These are phyloP conservation scores for Picochlorum costavermella DNA, from an alignment of 139 green algal species.

Conservation along the genomic window DNA sequence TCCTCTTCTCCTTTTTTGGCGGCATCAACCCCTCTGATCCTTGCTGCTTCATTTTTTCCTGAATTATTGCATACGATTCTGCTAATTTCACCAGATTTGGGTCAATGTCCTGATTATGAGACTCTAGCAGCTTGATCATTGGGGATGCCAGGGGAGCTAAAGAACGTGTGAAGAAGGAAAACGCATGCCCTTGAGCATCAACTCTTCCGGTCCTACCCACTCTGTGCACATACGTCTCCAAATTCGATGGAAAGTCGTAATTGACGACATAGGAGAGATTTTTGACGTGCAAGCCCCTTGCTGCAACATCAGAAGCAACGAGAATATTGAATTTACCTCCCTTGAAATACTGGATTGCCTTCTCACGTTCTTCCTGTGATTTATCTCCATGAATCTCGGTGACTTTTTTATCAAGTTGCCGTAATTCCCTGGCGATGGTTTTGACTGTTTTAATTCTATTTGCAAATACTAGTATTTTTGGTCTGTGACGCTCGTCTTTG, in stretches of 20 bases:
- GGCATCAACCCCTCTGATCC: background rate
- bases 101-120: conserved; percentile 45
- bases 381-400: conserved; percentile 70
- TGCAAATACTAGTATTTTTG: conserved; percentile 75
- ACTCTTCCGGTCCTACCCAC: conserved; percentile 86
- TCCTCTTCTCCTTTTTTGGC: conserved; percentile 4
- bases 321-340: conserved; percentile 63
- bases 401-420: conserved; percentile 23
- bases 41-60: conserved; percentile 25
- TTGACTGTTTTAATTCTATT: conserved; percentile 76
- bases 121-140: conserved; percentile 52
- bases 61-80: conserved; percentile 45
- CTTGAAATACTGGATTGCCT: conserved; percentile 58
- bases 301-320: conserved; percentile 79
- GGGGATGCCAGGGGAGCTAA: conserved; percentile 51
- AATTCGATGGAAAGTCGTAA: conserved; percentile 76
- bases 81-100: conserved; percentile 66
- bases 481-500: conserved; percentile 37
- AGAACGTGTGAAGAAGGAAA: conserved; percentile 76
- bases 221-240: conserved; percentile 88
- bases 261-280: conserved; percentile 76
- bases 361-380: conserved; percentile 60
- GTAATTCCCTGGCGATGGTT: conserved; percentile 32
- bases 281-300: conserved; percentile 69
- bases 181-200: conserved; percentile 71